Base-by-base conservation (phyloP, 2,329 filamentous ascomycete genomes). In the Venturia nashicola region DNA sequence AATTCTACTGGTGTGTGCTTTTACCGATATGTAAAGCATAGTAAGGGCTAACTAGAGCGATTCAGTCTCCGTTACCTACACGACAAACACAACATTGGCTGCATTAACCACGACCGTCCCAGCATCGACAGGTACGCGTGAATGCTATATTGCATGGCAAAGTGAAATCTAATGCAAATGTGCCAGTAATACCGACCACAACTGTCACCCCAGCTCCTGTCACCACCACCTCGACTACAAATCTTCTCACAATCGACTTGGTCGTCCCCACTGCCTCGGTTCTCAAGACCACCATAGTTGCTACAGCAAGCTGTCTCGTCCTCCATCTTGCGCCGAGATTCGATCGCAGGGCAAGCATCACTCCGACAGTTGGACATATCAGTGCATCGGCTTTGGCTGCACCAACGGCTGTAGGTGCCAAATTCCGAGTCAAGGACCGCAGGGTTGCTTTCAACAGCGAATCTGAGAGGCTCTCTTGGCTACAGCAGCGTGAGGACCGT, bases 221-320 rank as follows among this genome's bases (percentile, higher is more conserved):
- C 4, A 70, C 67, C 3, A 65, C 69, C 9, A 75, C 71, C 9
- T 65, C 67, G 2, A 75, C 70, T 3, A 69, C 70, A 48, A 71
- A 69, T 0, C 54, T 73, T 1, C 65, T 69, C 9, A 74, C 70
- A 16, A 62, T 75, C 32, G 70, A 68, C 12, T 40, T 67, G 9
- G 68, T 68, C 34, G 64, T 64, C 34, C 67, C 67, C 51, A 68
- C 63, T 12, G 44, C 68, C n/a, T 40, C 63, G 3, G 64, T 72
- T 18, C 27, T 42, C 43, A 66, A 63, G 66, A 42, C 61, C 34
- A 72, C 71, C 32, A 69, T 65, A 39, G 72, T 72, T 36, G 66
- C 67, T n/a, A 75, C 74, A 2, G 71, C 72, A 7, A 69, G 65
- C 23, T 75, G 73, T 69, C 69, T 67, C 11, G 61, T 67, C 16